Evolutionary conservation across 164 flowering plant genomes (phyloP).

Genomic region (Litsea cubeba): DNA sequence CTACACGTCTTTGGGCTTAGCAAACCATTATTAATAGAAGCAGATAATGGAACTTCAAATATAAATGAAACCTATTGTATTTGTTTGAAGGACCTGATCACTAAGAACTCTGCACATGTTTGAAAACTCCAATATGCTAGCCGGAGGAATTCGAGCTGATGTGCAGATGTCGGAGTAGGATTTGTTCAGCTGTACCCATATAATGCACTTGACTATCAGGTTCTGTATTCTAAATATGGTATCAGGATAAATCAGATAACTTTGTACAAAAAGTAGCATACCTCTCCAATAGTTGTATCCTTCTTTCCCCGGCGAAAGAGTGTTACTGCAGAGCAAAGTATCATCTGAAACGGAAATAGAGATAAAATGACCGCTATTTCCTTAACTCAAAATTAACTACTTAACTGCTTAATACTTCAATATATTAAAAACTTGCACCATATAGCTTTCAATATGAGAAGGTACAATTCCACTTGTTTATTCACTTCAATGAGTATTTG

Average conservation of each 20-base stretch:
- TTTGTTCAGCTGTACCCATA: conserved; percentile 57
- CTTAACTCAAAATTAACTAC: background rate
- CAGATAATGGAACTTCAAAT: background rate
- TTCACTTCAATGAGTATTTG: too few species aligned
- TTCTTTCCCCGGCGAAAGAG: conserved; percentile 62
- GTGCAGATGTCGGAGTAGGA: conserved; percentile 69
- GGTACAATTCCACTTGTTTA: background rate
- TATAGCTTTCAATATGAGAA: background rate
- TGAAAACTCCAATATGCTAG: conserved; percentile 60
- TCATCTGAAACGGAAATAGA: conserved; percentile 40
- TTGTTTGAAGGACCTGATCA: conserved; percentile 64
- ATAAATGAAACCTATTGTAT: background rate
- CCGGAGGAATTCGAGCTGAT: conserved; percentile 53
- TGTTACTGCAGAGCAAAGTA: conserved; percentile 81
- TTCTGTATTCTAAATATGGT: background rate
- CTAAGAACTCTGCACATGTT: conserved; percentile 74
- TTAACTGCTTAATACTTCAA: background rate
- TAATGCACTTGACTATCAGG: conserved; percentile 3
- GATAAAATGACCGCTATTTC: background rate
- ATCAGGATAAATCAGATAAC: background rate
- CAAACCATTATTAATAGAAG: background rate
- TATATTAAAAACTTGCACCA: background rate
- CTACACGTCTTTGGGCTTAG: background rate
- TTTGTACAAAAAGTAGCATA: conserved; percentile 13
- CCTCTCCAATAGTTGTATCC: conserved; percentile 77